Conservation (phyloP, 2,329 filamentous ascomycete genomes). For the Colletotrichum brevisporum region DNA sequence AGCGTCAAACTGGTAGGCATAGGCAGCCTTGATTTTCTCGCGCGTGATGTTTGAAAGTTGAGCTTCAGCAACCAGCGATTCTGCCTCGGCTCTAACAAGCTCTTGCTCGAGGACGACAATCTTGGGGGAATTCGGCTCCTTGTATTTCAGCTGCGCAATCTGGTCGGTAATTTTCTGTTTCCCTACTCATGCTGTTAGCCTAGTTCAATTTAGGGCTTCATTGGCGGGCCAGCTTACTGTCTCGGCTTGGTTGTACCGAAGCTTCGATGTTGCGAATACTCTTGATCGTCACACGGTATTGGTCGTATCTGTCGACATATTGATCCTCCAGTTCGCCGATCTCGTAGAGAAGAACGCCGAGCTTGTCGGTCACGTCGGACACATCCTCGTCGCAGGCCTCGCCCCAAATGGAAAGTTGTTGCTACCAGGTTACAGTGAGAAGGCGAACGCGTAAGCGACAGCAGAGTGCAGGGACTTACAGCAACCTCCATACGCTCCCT, state of each 20-base stretch:
- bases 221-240: slow-evolving; percentile 74
- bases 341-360: slow-evolving; percentile 97
- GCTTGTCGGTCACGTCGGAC: slow-evolving; percentile 98
- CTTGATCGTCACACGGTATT: slow-evolving; percentile 99
- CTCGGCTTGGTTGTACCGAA: slow-evolving; percentile 96
- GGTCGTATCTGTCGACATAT: slow-evolving; percentile 98
- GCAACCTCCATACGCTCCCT: slow-evolving; percentile 99
- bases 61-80: slow-evolving; percentile 98
- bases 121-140: slow-evolving; percentile 97
- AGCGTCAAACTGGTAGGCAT: slow-evolving; percentile 98
- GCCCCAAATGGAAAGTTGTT: slow-evolving; percentile 99
- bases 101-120: slow-evolving; percentile 99
- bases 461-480: slow-evolving; percentile 68
- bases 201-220: too few species aligned
- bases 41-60: slow-evolving; percentile 99
- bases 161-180: slow-evolving; percentile 99
- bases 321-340: slow-evolving; percentile 98
- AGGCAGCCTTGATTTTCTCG: slow-evolving; percentile 98
- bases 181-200: slow-evolving; percentile 56
- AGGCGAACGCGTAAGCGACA: not conserved
- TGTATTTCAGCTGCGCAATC: slow-evolving; percentile 99
- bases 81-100: slow-evolving; percentile 96
- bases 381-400: slow-evolving; percentile 97
- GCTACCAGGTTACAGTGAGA: slow-evolving; percentile 64
- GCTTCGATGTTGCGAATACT: slow-evolving; percentile 99